Evolutionary conservation across 352 stramenopile species (phyloP).

Genomic region (Pythium oligandrum): DNA sequence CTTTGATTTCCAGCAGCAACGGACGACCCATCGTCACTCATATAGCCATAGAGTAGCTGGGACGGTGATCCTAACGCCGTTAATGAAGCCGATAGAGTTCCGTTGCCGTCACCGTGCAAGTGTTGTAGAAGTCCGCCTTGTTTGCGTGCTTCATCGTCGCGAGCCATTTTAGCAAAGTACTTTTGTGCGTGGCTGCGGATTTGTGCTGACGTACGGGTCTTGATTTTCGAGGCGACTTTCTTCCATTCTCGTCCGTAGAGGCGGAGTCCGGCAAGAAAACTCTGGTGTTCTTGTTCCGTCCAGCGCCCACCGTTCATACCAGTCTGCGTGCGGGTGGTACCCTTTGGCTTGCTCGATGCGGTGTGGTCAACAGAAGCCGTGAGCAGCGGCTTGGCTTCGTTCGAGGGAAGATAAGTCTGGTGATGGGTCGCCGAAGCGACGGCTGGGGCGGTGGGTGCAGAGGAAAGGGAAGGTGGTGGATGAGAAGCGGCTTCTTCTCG

Average conservation of each 20-base stretch:
- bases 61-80: background rate
- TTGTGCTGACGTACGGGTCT: constrained; percentile 82
- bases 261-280: constrained; percentile 91
- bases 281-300: constrained; percentile 94
- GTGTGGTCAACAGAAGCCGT: too few species aligned
- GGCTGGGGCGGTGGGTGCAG: too few species aligned
- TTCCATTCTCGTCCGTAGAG: constrained; percentile 98
- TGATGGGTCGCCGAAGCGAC: too few species aligned
- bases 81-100: too few species aligned
- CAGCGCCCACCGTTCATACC: constrained; percentile 91
- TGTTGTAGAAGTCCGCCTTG: constrained; percentile 22
- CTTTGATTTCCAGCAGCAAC: constrained; percentile 38
- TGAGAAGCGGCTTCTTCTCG: too few species aligned
- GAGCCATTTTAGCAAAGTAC: constrained; percentile 84
- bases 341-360: constrained; percentile 20
- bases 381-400: too few species aligned
- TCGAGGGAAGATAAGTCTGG: too few species aligned
- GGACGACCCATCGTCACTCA: constrained; percentile 63
- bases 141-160: constrained; percentile 66
- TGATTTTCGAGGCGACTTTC: constrained; percentile 89
- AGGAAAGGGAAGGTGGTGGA: too few species aligned
- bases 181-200: constrained; percentile 85
- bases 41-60: constrained; percentile 31
- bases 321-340: constrained; percentile 40
- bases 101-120: constrained; percentile 7